These are phyloP conservation scores for Populus simonii DNA, from an alignment of 345 rosid species.

Conservation along the genomic window DNA sequence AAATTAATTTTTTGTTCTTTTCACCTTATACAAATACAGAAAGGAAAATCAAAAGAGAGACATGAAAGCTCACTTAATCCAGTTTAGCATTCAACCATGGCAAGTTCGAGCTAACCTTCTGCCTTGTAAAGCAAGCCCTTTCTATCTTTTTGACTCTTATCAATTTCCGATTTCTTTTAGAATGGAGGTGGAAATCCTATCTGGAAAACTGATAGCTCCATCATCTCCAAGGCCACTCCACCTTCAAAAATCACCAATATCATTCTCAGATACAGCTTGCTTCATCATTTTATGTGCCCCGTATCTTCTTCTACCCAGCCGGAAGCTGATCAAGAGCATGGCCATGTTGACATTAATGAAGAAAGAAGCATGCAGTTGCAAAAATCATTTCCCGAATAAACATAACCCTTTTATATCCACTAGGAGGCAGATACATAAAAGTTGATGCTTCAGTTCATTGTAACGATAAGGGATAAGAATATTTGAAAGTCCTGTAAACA, in stretches of 20 bases:
- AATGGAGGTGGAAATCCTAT: not conserved
- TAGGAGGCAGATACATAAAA: not conserved
- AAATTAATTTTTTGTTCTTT: too few relatives aligned
- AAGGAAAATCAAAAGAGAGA: too few relatives aligned
- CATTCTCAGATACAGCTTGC: constrained; percentile 2
- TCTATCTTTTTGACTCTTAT: too few relatives aligned
- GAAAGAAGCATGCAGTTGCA: not conserved
- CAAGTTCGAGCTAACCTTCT: too few relatives aligned
- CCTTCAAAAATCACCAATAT: not conserved
- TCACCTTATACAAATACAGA: too few relatives aligned
- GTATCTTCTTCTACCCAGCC: not conserved
- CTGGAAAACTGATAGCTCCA: constrained; percentile 13
- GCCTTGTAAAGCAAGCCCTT: too few relatives aligned
- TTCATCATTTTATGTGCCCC: not conserved
- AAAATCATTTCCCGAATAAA: not conserved
- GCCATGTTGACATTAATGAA: not conserved
- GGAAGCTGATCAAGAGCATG: not conserved
- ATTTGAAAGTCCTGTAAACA: not conserved
- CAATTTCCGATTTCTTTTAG: too few relatives aligned
- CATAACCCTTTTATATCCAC: not conserved
- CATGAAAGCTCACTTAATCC: too few relatives aligned
- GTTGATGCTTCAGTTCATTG: not conserved
- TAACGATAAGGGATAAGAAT: not conserved
- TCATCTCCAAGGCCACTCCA: constrained; percentile 8
- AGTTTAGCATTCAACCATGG: too few relatives aligned